Percentiles rank a stretch among this genome's conserved stretches.
phyloP scores from a whole-genome alignment of 108 stramenopile genomes.

The Cyclotella sp. region DNA sequence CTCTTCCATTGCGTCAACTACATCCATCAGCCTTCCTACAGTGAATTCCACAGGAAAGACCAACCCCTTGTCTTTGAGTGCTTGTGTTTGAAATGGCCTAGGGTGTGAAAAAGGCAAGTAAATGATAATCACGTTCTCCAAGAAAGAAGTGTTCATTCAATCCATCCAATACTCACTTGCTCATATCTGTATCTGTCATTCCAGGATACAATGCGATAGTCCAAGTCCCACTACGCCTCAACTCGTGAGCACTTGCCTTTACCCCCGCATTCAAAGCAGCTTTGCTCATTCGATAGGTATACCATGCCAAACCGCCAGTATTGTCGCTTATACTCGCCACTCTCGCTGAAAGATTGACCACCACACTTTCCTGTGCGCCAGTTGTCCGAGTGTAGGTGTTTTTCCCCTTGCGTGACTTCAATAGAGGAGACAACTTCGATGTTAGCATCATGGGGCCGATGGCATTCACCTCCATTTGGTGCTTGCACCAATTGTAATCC shows the following conservation, averaged over 20 bases:
- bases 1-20: conserved; percentile 61
- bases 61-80: conserved; percentile 41
- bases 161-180: conserved; percentile 9
- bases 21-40: conserved; percentile 56
- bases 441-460: conserved; percentile 60
- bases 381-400: conserved; percentile 31
- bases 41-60: conserved; percentile 57
- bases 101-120: background rate
- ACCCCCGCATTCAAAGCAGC: conserved; percentile 69
- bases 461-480: conserved; percentile 59
- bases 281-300: conserved; percentile 79
- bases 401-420: conserved; percentile 47
- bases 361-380: conserved; percentile 45
- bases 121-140: background rate
- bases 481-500: conserved; percentile 54
- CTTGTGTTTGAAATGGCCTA: conserved; percentile 61
- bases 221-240: conserved; percentile 58
- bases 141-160: background rate
- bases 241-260: conserved; percentile 58
- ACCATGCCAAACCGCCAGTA: conserved; percentile 69
- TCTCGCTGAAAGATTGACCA: conserved; percentile 69
- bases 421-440: conserved; percentile 38
- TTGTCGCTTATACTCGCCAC: conserved; percentile 76
- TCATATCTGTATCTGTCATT: conserved; percentile 76
- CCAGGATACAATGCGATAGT: conserved; percentile 72